phyloP scores from a whole-genome alignment of 306 rosid genomes.

The Boehmeria nivea region DNA sequence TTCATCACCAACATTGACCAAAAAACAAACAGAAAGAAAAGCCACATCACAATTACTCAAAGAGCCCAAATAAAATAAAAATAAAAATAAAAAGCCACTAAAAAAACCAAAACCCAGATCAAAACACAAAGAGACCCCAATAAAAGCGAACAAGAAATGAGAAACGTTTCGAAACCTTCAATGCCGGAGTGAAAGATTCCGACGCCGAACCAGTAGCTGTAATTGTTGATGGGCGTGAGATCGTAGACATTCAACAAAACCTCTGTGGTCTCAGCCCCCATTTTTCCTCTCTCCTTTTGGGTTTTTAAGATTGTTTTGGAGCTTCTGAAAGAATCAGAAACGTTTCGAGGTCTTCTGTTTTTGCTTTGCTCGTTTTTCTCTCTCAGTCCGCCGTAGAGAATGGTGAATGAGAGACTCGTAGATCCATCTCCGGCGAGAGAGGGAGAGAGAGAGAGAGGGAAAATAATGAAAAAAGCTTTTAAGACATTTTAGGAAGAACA shows the following conservation, averaged over 20 bases:
- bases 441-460: background rate
- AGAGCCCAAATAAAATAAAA: constrained; percentile 5
- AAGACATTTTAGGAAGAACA: too few relatives aligned
- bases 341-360: background rate
- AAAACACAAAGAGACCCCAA: background rate
- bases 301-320: background rate
- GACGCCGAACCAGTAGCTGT: constrained; percentile 72
- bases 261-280: constrained; percentile 52
- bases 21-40: background rate
- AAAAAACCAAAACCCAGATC: background rate
- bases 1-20: background rate
- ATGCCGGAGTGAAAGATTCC: constrained; percentile 96
- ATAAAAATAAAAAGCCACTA: too few relatives aligned
- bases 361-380: background rate
- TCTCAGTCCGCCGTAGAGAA: constrained; percentile 23
- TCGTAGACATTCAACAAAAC: constrained; percentile 85
- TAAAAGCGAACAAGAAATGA: too few relatives aligned
- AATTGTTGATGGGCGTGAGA: constrained; percentile 82
- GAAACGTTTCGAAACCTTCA: constrained; percentile 47
- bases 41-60: background rate
- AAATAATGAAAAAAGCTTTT: background rate
- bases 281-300: constrained; percentile 15
- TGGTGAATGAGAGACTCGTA: constrained; percentile 8
- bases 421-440: constrained; percentile 38
- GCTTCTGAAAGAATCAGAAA: constrained; percentile 14